Percentiles rank a stretch among this genome's conserved stretches.
Conservation (phyloP, 768 basidiomycete species). For the Collybiopsis luxurians region DNA sequence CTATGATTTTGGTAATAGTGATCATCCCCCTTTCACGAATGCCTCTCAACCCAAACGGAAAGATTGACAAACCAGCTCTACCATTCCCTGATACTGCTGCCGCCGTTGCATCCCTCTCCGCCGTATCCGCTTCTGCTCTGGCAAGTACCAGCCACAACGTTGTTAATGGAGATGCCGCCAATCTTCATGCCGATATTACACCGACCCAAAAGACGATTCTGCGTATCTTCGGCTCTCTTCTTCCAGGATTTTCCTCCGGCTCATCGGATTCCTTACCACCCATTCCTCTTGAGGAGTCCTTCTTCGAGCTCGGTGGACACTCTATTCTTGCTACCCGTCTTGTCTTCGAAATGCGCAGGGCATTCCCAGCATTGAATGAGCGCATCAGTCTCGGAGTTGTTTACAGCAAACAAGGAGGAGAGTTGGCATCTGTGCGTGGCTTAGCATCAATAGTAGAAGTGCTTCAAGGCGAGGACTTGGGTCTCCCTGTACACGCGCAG, state of each 20-base stretch:
- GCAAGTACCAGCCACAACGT: slow-evolving; percentile 9
- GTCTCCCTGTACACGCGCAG: slow-evolving; percentile 37
- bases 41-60: slow-evolving; percentile 98
- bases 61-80: slow-evolving; percentile 96
- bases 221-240: slow-evolving; percentile 78
- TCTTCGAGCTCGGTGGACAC: slow-evolving; percentile 98
- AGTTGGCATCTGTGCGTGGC: slow-evolving; percentile 79
- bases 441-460: slow-evolving; percentile 75
- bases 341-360: slow-evolving; percentile 94
- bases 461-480: slow-evolving; percentile 78
- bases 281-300: slow-evolving; percentile 88
- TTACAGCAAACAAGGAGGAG: slow-evolving; percentile 43
- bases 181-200: slow-evolving; percentile 9
- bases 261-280: slow-evolving; percentile 54
- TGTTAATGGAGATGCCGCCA: not conserved
- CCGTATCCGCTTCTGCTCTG: slow-evolving; percentile 28
- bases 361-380: slow-evolving; percentile 87
- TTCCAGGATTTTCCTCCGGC: slow-evolving; percentile 40
- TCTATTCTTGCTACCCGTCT: slow-evolving; percentile 97
- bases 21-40: slow-evolving; percentile 93
- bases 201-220: slow-evolving; percentile 54
- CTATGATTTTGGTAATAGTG: slow-evolving; percentile 58
- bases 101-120: slow-evolving; percentile 32
- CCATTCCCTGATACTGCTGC: slow-evolving; percentile 98
- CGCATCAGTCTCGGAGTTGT: slow-evolving; percentile 63